Conservation (phyloP, 805 yeast species). For the Kuraishia ogatae region DNA sequence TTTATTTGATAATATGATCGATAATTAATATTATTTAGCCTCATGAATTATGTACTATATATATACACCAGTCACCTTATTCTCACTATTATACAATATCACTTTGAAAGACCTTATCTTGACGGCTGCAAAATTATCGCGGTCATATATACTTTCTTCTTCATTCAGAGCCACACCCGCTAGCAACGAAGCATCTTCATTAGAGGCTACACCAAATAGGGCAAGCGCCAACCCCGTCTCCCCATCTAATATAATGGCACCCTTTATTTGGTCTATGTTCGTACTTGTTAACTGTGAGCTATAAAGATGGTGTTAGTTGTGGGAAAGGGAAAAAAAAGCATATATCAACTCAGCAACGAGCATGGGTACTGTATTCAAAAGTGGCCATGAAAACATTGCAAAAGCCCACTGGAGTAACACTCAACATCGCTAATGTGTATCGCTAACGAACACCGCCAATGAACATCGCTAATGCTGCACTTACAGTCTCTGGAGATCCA, state of each 20-base stretch:
- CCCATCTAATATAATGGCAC: background rate
- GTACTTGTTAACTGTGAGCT: background rate
- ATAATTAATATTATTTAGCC: background rate
- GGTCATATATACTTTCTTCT: background rate
- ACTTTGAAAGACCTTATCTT: background rate
- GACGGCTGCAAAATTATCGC: background rate
- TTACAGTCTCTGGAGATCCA: background rate
- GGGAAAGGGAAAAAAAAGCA: too few species aligned
- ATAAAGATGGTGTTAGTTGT: too few species aligned
- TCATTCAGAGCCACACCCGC: background rate
- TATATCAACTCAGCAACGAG: background rate
- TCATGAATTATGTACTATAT: background rate
- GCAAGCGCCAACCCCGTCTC: background rate
- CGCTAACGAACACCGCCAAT: too few species aligned
- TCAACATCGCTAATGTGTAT: too few species aligned
- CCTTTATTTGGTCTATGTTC: background rate
- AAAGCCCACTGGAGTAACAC: too few species aligned
- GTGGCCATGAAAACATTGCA: too few species aligned
- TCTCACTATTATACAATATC: background rate
- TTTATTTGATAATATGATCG: background rate
- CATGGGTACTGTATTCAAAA: too few species aligned
- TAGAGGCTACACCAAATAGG: background rate
- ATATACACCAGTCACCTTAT: slow-evolving; percentile 1
- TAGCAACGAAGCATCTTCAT: background rate
- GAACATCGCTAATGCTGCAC: background rate